Evolutionary conservation across 768 basidiomycete genomes (phyloP).

Genomic region (Lactarius tabidus): DNA sequence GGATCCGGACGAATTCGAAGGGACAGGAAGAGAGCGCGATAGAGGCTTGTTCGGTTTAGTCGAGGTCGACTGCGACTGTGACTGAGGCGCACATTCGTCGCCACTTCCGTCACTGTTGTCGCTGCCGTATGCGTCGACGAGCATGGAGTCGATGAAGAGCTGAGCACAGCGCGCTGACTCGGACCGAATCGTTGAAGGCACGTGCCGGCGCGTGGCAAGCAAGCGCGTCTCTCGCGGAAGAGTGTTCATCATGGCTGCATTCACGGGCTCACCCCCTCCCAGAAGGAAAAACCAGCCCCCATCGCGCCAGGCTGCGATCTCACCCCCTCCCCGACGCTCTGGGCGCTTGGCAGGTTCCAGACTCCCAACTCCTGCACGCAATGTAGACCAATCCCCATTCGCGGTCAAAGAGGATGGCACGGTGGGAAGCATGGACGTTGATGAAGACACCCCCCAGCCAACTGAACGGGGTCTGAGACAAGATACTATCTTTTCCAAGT

Average conservation of each 20-base stretch:
- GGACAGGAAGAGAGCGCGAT: conserved; percentile 36
- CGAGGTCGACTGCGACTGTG: conserved; percentile 18
- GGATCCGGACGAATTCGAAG: conserved; percentile 27
- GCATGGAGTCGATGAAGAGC: conserved; percentile 40
- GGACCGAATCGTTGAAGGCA: neutral
- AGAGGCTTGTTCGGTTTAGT: conserved; percentile 33
- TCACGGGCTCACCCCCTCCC: conserved; percentile 23
- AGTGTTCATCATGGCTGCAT: conserved; percentile 19
- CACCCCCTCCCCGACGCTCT: conserved; percentile 30
- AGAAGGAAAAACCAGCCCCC: conserved; percentile 24
- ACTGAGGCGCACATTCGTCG: conserved; percentile 34
- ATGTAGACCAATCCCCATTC: conserved; percentile 33
- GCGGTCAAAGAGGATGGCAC: conserved; percentile 44
- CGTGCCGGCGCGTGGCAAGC: conserved; percentile 4
- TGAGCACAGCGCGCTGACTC: conserved; percentile 4
- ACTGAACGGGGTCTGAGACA: conserved; percentile 36
- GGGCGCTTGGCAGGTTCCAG: conserved; percentile 37
- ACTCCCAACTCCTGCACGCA: conserved; percentile 41
- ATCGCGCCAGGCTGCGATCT: conserved; percentile 27
- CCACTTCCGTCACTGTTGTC: conserved; percentile 48
- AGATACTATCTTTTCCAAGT: conserved; percentile 59
- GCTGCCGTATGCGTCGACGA: conserved; percentile 76
- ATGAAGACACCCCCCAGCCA: conserved; percentile 44
- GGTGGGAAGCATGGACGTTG: conserved; percentile 57
- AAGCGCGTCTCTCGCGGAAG: neutral